Evolutionary conservation across 1,139 yeast genomes (phyloP), one percentile per base, ranked within the genome.

Genomic region (Meyerozyma carpophila): DNA sequence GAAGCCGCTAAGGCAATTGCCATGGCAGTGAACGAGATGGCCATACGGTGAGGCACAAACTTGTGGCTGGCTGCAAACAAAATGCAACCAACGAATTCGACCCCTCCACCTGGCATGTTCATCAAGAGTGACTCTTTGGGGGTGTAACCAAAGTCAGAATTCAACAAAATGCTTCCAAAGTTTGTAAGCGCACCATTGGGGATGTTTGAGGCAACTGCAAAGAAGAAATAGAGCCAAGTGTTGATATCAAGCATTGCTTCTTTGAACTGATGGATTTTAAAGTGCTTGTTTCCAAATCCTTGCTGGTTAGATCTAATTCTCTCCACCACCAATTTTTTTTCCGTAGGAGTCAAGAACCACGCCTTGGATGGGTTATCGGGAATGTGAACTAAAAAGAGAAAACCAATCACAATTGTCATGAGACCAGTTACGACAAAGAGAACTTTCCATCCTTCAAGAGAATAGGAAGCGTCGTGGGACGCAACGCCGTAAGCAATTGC

Each of bases 281-380:
- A 71, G 37, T 68, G 65, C 46, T 66, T 70, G 51, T 76, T 76
- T 41, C 84, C 84, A 47, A 79, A 77, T 13, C 85, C 84, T 53
- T 82, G 77, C 41, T 68, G 64, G 49, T 73, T 73, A 1, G 50
- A 44, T 54, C 75, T 61, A 41, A 59, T 52, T 50, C 71, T 53
- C 44, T 68, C 65, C 37, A 34, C 37, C 25, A 34, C 37, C 25
- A 34, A 21, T 20, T 8, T 11, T 27, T 49, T 49, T 34, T 49
- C 53, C 13, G 38, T 41, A 7, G 36, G 41, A 10, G 43, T 42
- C 42, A 50, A 45, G 28, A 50, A 66, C 72, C 77, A 70, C 3
- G 84, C 82, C 31, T 63, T 58, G n/a, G 76, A 62, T 27, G 82
- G 83, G 25, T 68, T 65, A 53, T 77, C 78, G 9, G 85, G 85